A percentile compares a stretch with the other conserved stretches of the same genome.
phyloP scores from a whole-genome alignment of 495 filamentous ascomycete species.

The Neurospora sp. region DNA sequence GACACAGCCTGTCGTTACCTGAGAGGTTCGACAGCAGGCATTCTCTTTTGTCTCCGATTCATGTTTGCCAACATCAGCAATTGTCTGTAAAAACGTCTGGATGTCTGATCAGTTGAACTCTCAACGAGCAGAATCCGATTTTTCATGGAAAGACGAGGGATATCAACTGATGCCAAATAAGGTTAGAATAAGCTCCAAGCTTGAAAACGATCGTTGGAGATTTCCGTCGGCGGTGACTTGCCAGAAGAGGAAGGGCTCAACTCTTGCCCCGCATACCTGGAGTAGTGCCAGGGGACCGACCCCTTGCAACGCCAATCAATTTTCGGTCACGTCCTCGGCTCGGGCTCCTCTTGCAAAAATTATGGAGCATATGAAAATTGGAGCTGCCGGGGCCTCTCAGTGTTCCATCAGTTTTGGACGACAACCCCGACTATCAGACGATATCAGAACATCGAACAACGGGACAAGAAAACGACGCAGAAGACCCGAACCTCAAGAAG shows the following conservation, averaged over 20 bases:
- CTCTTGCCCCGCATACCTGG: constrained; percentile 9
- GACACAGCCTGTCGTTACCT: neutral
- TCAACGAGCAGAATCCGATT: neutral
- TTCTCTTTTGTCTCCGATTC: neutral
- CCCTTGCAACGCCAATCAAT: constrained; percentile 5
- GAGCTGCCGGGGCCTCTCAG: neutral
- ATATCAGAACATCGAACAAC: neutral
- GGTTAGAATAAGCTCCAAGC: neutral
- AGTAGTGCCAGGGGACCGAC: constrained; percentile 9
- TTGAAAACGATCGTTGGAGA: neutral
- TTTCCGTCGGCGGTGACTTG: constrained; percentile 11
- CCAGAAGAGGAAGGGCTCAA: constrained; percentile 15
- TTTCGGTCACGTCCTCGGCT: constrained; percentile 15
- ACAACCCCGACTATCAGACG: neutral
- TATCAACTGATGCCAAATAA: neutral
- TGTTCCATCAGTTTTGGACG: neutral
- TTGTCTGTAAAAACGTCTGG: neutral
- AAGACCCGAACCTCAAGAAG: neutral
- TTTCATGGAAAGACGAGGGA: neutral
- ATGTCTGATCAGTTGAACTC: neutral
- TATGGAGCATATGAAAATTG: constrained; percentile 25
- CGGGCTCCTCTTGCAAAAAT: constrained; percentile 11
- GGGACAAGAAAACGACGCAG: neutral
- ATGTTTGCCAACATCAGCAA: neutral
- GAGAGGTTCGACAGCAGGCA: neutral